Evolutionary conservation across 495 filamentous ascomycete species (phyloP), one percentile per base, ranked within the genome.

Genomic region (Talaromyces proteolyticus): DNA sequence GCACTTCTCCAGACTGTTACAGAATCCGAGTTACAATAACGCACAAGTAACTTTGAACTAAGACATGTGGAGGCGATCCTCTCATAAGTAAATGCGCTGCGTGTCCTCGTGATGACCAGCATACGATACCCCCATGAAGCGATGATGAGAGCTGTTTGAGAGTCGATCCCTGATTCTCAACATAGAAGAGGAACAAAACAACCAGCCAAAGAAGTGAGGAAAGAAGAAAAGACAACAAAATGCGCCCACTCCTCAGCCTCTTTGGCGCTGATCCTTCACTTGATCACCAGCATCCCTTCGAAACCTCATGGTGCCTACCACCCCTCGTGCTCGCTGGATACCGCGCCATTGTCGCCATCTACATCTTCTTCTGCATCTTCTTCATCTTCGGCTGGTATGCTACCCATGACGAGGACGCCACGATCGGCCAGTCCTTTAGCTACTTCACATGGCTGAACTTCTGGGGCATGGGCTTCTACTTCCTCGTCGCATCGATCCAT

Each of bases 381-480:
- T 78, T 85, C 71, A 78, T 80, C 57, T 80, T 89, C 57, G 79
- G 67, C 40, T 87, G 75, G 73, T 54, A 81, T 43, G 70, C 69
- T 20, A 64, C 72, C 18, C 70, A 77, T 50, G 53, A 61, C 40
- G 51, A 66, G 26, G 68, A 68, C 67, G 44, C 61, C 21, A 57
- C 57, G 11, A 64, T 76, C 38, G 67, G 67, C 22, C 61, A 69
- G 38, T 68, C 68, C 43, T 93, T 92, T 74, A 85, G 80, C 54
- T 94, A 78, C 76, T 94, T 94, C 72, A 94, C 89, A 38, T 76
- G 78, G 60, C 64, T 87, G 44, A 86, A 83, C 4, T 91, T 86
- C 72, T 92, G 87, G 86, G 86, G 87, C 0, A 57, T 91, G 18
- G 83, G 74, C 17, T 92, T 91, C 69, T 94, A 93, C 72, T 84